Conservation (phyloP, 345 rosid species). For the Salix purpurea region DNA sequence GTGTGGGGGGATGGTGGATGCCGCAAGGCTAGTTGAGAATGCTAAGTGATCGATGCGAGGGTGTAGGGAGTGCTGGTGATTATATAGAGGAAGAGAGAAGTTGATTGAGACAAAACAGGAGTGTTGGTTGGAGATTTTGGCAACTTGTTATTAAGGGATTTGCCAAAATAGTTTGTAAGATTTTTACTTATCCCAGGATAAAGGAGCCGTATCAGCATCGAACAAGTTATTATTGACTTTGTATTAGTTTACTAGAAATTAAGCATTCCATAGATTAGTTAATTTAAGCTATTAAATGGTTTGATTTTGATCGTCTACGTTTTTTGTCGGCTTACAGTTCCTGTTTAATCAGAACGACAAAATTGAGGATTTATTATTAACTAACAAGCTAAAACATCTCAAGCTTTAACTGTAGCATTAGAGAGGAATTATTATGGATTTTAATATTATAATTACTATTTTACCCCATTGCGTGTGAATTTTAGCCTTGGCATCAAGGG, state of each 20-base stretch:
- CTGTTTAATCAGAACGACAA: not conserved
- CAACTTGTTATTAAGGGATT: not conserved
- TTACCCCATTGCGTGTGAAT: too few relatives aligned
- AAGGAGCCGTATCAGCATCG: not conserved
- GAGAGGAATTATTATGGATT: too few relatives aligned
- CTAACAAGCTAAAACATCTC: too few relatives aligned
- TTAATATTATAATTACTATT: too few relatives aligned
- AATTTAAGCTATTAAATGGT: not conserved
- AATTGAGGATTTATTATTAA: not conserved
- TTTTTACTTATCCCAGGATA: not conserved
- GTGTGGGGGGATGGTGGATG: not conserved
- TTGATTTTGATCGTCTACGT: not conserved
- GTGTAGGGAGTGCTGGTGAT: conserved; percentile 1
- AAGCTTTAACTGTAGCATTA: too few relatives aligned
- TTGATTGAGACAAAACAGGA: conserved; percentile 3
- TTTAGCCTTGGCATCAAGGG: too few relatives aligned
- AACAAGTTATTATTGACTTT: too few relatives aligned
- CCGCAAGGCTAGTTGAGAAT: not conserved
- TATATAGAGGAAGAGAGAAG: conserved; percentile 28
- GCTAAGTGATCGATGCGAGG: not conserved
- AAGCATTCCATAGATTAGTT: not conserved
- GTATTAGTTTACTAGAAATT: not conserved
- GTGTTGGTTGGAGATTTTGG: not conserved
- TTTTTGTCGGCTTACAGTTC: not conserved
- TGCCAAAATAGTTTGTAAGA: not conserved